Evolutionary conservation across 2,329 filamentous ascomycete species (phyloP), one percentile per base, ranked within the genome.

Genomic region (Pezicula carpinea): DNA sequence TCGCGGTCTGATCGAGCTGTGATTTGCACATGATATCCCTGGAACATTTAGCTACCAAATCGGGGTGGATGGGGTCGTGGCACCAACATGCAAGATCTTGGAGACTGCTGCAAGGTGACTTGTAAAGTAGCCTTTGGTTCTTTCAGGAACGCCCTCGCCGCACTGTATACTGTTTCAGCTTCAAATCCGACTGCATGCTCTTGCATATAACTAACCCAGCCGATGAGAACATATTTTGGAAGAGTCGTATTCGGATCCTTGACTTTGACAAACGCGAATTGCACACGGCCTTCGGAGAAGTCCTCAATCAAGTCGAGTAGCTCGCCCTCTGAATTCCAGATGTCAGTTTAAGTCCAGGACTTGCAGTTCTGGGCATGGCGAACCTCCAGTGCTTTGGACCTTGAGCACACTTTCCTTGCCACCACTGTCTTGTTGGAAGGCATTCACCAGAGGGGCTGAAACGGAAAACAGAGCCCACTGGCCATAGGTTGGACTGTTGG

Each of bases 71-170:
- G n/a, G 6, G 17, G 19, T n/a, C 35, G 29, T 41, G 33, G 21
- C 14, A 63, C 70, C 43, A 64, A 84, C 83, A 71, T 96, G 91
- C 35, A 99, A 80, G 57, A 96, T 77, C 70, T 96, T 96, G 52
- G 90, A 84, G 32, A 97, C 90, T 40, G 89, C 85, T 51, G 87
- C 84, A 40, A 93, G 74, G 69, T 99, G 92, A 70, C 90, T 96
- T 56, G 89, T 96, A 66, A 99, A 99, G 71, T 97, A 97, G 55
- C 93, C 93, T 71, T 97, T 99, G 52, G 92, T 97, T 61, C 92
- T 79, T 71, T 99, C 93, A n/a, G 93, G 93, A 14, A 99, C 93
- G 59, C 93, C 93, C 64, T 95, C 92, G 56, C 93, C 93, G 67
- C 93, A 99, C 87, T 77, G 53, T 42, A 43, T 36, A n/a, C 19